Evolutionary conservation across 345 rosid species (phyloP), one percentile per base, ranked within the genome.

Genomic region (Boechera divaricarpa): DNA sequence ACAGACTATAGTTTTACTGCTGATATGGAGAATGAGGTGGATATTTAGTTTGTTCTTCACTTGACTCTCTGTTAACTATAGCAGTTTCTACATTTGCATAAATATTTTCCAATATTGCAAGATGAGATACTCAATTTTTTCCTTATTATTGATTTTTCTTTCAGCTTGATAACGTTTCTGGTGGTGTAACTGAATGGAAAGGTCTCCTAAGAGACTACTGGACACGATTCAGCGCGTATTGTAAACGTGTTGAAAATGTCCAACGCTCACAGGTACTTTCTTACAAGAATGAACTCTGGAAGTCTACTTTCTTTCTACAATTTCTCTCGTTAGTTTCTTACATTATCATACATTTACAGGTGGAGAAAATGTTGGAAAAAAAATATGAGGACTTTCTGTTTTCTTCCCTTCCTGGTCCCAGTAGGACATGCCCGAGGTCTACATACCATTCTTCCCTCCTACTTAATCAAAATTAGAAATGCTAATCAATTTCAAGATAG

Each of bases 151-250:
- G 18, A 6, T 62, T 57, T 56, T 77, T 21, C 53, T 69, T 87
- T 66, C 86, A 95, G 99, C 99, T 95, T 38, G 99, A 95, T 84
- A 92, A 95, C 78, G 97, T 95, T 80, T 95, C 97, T 75, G 88
- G 90, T 79, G 99, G 98, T 62, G 70, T 87, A 82, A 95, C 98
- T 64, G 94, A 95, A 79, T 95, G 99, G 99, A 92, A 95, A 84
- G 98, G 97, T 77, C 97, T 95, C 57, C 94, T 95, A 49, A 78
- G 68, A 74, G 97, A 92, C 83, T 95, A 91, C 72, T 95, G 99
- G 98, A 84, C 91, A 57, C 86, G 98, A 63, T 95, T 92, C 84
- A 93, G 88, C 66, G 81, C 91, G 8, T 90, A 92, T 77, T 95
- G 99, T 76, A 83, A 66, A 49, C 83, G 85, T 78, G 85, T 85